Evolutionary conservation across 768 basidiomycete species (phyloP).

Genomic region (Coprinopsis marcescibilis): DNA sequence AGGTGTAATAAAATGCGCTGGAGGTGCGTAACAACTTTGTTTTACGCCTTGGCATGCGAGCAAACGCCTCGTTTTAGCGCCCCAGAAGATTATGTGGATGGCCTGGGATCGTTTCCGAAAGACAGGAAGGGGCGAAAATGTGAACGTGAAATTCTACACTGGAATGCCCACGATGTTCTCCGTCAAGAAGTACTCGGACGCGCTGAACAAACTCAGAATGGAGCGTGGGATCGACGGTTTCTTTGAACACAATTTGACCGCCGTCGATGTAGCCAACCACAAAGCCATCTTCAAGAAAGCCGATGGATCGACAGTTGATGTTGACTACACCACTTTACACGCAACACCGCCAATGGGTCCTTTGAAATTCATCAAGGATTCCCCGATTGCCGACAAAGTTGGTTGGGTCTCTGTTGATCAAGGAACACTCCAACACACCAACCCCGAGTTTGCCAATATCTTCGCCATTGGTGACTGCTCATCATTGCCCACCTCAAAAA

Average conservation of each 20-base stretch:
- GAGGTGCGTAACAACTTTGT: slow-evolving; percentile 42
- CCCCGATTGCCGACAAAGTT: slow-evolving; percentile 69
- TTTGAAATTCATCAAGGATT: slow-evolving; percentile 69
- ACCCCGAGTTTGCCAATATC: slow-evolving; percentile 74
- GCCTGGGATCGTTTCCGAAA: slow-evolving; percentile 76
- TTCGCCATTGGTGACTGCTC: slow-evolving; percentile 93
- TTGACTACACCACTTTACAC: slow-evolving; percentile 80
- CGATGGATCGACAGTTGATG: slow-evolving; percentile 63
- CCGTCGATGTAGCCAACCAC: slow-evolving; percentile 63
- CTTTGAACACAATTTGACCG: slow-evolving; percentile 79
- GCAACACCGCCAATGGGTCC: slow-evolving; percentile 93
- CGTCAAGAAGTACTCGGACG: slow-evolving; percentile 94
- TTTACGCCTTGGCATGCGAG: slow-evolving; percentile 4
- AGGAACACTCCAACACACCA: slow-evolving; percentile 76
- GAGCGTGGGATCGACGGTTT: slow-evolving; percentile 75
- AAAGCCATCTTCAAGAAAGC: slow-evolving; percentile 81
- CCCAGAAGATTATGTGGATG: slow-evolving; percentile 97
- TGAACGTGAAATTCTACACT: slow-evolving; percentile 75
- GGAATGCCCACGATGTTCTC: slow-evolving; percentile 96
- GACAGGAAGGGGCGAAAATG: slow-evolving; percentile 51
- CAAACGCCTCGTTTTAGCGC: slow-evolving; percentile 43
- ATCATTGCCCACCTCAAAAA: slow-evolving; percentile 91
- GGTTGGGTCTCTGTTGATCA: slow-evolving; percentile 91
- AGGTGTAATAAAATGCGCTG: slow-evolving; percentile 90
- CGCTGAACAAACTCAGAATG: slow-evolving; percentile 68